phyloP scores from a whole-genome alignment of 73 alveolate species.

The Paraurostyla sp. region DNA sequence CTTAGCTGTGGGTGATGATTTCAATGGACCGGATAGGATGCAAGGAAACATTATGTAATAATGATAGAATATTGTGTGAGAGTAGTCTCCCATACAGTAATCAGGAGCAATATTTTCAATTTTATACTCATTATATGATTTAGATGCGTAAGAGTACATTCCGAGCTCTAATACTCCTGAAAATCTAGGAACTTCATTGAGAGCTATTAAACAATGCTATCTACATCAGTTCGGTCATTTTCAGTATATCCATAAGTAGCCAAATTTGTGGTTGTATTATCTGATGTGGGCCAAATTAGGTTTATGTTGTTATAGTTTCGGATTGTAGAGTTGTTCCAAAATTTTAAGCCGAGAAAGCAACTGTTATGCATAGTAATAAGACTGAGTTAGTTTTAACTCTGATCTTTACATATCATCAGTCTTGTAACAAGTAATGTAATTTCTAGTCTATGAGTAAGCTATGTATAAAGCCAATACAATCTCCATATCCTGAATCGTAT shows the following conservation, averaged over 20 bases:
- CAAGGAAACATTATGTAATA: not conserved
- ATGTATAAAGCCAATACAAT: not conserved
- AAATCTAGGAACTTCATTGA: not conserved
- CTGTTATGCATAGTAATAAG: not conserved
- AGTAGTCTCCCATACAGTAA: not conserved
- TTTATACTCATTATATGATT: not conserved
- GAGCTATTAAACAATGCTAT: not conserved
- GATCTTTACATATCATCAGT: not conserved
- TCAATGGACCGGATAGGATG: not conserved
- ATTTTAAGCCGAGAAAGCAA: too few relatives aligned
- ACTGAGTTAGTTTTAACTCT: constrained; percentile 17
- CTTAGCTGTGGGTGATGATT: not conserved
- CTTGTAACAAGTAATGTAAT: not conserved
- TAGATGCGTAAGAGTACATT: not conserved
- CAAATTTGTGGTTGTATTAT: not conserved
- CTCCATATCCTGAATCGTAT: not conserved
- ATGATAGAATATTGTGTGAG: not conserved
- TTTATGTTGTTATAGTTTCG: too few relatives aligned
- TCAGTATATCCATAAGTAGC: not conserved
- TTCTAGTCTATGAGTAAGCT: not conserved
- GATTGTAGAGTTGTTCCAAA: too few relatives aligned
- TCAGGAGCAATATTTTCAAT: not conserved
- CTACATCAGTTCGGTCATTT: not conserved
- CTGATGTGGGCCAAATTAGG: not conserved
- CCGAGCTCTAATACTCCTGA: not conserved